A percentile compares a stretch with the other conserved stretches of the same genome.
Conservation (phyloP, 73 alveolate genomes). For the Tetrahymena malaccensis region DNA sequence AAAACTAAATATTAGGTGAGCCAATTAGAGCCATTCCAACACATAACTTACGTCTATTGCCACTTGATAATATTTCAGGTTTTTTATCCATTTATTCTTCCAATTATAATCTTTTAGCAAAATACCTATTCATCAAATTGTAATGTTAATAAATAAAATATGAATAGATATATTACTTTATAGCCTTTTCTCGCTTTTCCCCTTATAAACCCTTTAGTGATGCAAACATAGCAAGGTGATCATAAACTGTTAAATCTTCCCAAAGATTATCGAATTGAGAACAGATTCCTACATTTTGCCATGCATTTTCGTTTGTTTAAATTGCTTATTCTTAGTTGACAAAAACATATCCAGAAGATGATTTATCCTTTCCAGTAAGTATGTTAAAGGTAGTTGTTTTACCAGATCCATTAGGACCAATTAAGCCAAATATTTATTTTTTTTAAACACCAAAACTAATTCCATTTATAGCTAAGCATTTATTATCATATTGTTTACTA, state of each 20-base stretch:
- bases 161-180: not conserved
- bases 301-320: not conserved
- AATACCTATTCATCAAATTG: not conserved
- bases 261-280: conserved; percentile 62
- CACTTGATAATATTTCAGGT: conserved; percentile 67
- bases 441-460: conserved; percentile 51
- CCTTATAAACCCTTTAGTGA: conserved; percentile 26
- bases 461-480: conserved; percentile 56
- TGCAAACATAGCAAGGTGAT: conserved; percentile 51
- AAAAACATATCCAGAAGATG: not conserved
- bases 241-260: conserved; percentile 57
- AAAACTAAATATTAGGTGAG: conserved; percentile 51
- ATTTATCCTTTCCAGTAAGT: conserved; percentile 14
- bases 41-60: conserved; percentile 76
- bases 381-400: conserved; percentile 76
- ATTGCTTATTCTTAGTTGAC: conserved; percentile 7
- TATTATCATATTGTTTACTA: conserved; percentile 23
- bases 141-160: not conserved
- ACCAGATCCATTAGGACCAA: conserved; percentile 86
- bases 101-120: conserved; percentile 48
- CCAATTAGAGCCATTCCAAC: conserved; percentile 71
- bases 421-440: conserved; percentile 63
- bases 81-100: conserved; percentile 19
- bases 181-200: not conserved
- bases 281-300: conserved; percentile 44